Base-by-base conservation (phyloP, 768 basidiomycete species). In the Mrakia gelida region DNA sequence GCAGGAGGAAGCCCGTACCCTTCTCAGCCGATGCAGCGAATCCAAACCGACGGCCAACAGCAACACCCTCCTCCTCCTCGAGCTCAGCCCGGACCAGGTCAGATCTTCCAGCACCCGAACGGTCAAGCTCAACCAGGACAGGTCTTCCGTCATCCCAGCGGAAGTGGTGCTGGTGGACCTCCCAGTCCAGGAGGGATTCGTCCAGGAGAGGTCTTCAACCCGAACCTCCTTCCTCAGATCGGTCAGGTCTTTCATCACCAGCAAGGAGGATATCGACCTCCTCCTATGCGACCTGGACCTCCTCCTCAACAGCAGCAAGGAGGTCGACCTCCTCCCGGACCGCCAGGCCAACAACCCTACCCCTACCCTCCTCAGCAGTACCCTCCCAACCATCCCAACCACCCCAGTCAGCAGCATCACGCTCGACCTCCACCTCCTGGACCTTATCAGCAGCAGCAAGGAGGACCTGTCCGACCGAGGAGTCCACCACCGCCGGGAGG, bases 101-200 rank as follows among this genome's bases (percentile, higher is more conserved):
- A 84, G 79, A 78, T 83, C 9, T 84, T 84, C 81, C 82, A 83
- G 49, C 82, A 84, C 73, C 82, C 84, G 15, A 76, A 78, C 61
- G 73, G 70, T 56, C 78, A 63, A 77, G 74, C 78, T 38, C 21
- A 30, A 52, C 78, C 79, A 18, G 80, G 80, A 0, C 80, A 81
- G 54, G 77, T 81, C 16, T 81, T 81, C 65, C 79, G 75, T 30
- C 73, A 80, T 76, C 76, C 81, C 8, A 43, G 67, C 2, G 71
- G 75, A 21, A 65, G 77, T 1, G 54, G 75, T n/a, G 56, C 75
- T 1, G 54, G 75, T n/a, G 56, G 61, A 18, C 75, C 75, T 34
- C 61, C 38, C 21, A 52, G 59, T 52, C 67, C 78, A 38, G 77
- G 77, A 43, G 77, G 73, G 18, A 67, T 74, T n/a, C 72, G 76